Percentiles rank a stretch among this genome's conserved stretches.
Conservation (phyloP, 2,329 filamentous ascomycete species). For the Diplodia mutila region DNA sequence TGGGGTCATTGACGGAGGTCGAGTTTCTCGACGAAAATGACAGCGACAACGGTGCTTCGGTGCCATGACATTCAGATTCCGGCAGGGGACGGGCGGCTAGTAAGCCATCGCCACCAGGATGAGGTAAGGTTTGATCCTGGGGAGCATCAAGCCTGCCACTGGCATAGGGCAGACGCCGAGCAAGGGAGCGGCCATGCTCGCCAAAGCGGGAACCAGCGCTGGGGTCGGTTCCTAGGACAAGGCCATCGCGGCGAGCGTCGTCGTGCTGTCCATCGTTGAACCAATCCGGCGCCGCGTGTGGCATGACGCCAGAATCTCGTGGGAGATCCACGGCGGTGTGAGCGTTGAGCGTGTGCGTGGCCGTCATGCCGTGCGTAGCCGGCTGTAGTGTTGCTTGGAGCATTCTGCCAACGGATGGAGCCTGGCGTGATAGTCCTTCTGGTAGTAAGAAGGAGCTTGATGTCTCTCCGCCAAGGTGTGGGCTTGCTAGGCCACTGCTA, state of each 20-base stretch:
- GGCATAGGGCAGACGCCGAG: neutral
- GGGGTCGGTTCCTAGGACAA: constrained; percentile 1
- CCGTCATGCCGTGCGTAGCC: neutral
- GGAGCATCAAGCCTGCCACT: neutral
- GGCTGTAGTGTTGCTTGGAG: neutral
- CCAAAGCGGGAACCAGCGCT: constrained; percentile 16
- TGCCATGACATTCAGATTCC: neutral
- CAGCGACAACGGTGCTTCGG: neutral
- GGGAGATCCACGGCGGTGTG: neutral
- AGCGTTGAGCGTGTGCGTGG: constrained; percentile 7
- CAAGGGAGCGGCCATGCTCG: neutral
- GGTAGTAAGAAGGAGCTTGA: neutral
- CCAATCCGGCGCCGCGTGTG: neutral
- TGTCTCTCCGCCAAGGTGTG: neutral
- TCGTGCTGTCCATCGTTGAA: neutral
- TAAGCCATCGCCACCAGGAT: neutral
- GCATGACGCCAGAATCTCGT: neutral
- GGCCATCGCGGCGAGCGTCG: neutral
- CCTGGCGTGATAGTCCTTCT: neutral
- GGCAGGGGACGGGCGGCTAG: neutral
- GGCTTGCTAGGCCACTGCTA: neutral
- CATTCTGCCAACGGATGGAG: neutral
- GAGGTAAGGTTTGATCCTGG: neutral
- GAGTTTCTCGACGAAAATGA: constrained; percentile 1
- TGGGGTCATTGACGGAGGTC: neutral